Evolutionary conservation across 129 eudicot genomes (phyloP).

Genomic region (Helichrysum umbraculigerum): DNA sequence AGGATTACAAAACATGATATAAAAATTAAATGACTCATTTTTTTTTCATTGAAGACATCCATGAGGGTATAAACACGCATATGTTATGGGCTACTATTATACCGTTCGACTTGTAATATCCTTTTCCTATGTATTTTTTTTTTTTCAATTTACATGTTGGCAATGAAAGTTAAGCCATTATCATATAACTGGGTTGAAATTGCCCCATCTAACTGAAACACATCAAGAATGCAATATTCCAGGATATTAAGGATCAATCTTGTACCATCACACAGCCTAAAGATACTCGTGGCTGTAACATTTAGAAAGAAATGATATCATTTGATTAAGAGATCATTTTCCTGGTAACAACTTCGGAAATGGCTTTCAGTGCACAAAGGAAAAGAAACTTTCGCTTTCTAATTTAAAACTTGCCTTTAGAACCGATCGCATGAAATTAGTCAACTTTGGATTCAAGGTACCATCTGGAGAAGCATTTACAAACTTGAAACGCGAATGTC

Average conservation of each 20-base stretch:
- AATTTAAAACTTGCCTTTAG: conserved; percentile 56
- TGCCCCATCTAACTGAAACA: neutral
- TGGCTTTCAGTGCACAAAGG: neutral
- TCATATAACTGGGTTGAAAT: neutral
- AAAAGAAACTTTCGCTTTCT: neutral
- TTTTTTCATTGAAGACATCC: neutral
- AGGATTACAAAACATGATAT: neutral
- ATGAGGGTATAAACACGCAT: neutral
- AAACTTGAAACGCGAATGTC: conserved; percentile 74
- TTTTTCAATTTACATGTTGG: neutral
- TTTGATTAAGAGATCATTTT: neutral
- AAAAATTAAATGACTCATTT: neutral
- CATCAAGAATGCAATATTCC: neutral
- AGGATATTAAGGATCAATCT: neutral
- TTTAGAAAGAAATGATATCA: neutral
- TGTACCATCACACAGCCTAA: too few relatives aligned
- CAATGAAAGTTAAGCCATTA: neutral
- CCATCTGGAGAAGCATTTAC: conserved; percentile 60
- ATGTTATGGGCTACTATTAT: neutral
- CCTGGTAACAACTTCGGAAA: neutral
- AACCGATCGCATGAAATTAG: conserved; percentile 83
- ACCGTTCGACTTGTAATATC: neutral
- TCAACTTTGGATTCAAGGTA: conserved; percentile 69
- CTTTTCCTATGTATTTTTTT: neutral
- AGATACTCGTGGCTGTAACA: too few relatives aligned